phyloP scores from a whole-genome alignment of 1,284 basidiomycete genomes.

The Cystobasidium sp. region DNA sequence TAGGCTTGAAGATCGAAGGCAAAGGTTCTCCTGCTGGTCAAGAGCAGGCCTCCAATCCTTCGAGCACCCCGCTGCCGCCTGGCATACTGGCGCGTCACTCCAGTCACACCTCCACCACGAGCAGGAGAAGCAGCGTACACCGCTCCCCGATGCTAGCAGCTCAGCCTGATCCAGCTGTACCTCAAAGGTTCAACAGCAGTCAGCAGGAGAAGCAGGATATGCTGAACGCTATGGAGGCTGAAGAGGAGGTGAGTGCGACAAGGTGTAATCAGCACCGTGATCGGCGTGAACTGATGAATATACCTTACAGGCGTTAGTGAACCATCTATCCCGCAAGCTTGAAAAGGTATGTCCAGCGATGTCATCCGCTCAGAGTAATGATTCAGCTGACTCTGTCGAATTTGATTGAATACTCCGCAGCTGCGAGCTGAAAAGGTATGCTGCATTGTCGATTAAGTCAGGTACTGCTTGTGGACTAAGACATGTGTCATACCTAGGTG shows the following conservation, averaged over 20 bases:
- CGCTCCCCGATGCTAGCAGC: constrained; percentile 24
- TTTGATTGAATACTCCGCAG: background rate
- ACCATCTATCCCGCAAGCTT: constrained; percentile 29
- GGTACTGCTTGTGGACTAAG: background rate
- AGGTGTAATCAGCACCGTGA: background rate
- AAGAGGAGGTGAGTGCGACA: constrained; percentile 13
- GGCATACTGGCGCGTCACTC: constrained; percentile 11
- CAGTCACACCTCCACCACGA: constrained; percentile 22
- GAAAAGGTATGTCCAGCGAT: constrained; percentile 34
- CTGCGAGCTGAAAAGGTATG: constrained; percentile 40
- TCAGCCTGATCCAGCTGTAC: constrained; percentile 23
- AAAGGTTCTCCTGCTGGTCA: background rate
- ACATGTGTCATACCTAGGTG: background rate
- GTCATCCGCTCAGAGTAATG: no score
- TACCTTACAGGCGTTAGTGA: constrained; percentile 22
- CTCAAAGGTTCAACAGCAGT: constrained; percentile 23
- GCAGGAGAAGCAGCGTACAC: constrained; percentile 24
- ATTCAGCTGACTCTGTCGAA: background rate
- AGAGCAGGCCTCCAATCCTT: background rate
- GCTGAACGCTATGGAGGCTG: constrained; percentile 29
- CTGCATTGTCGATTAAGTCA: background rate
- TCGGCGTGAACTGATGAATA: constrained; percentile 1
- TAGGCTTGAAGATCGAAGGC: background rate
- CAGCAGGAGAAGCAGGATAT: constrained; percentile 37
- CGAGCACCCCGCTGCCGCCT: constrained; percentile 6